These are phyloP conservation scores for Wolfiporia cocos DNA, from an alignment of 1,284 basidiomycete species.

Conservation along the genomic window DNA sequence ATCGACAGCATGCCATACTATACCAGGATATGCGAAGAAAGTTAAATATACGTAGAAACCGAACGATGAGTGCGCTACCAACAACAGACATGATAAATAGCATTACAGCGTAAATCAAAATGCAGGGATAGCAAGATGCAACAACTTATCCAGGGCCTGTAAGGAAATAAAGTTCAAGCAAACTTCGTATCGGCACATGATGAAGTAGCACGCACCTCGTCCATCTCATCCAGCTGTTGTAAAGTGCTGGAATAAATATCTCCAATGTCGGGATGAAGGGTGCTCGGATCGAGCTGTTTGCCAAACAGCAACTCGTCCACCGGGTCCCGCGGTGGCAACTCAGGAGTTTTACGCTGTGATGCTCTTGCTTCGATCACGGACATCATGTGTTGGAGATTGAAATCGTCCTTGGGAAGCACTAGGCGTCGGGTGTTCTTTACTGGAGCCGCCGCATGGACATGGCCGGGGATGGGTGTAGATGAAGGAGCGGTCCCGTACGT, in stretches of 20 bases:
- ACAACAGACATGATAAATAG: too few relatives aligned
- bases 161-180: not conserved
- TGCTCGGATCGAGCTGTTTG: constrained; percentile 48
- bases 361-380: constrained; percentile 73
- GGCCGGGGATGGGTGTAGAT: constrained; percentile 21
- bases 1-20: too few relatives aligned
- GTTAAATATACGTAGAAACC: too few relatives aligned
- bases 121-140: constrained; percentile 19
- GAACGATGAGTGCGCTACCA: too few relatives aligned
- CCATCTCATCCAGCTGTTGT: constrained; percentile 75
- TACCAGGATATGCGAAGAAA: too few relatives aligned
- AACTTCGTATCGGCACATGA: not conserved
- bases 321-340: constrained; percentile 42
- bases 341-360: constrained; percentile 28
- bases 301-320: constrained; percentile 76
- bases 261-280: constrained; percentile 66
- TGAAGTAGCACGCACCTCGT: constrained; percentile 46
- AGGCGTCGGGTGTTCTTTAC: constrained; percentile 22
- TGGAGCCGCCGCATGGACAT: constrained; percentile 25
- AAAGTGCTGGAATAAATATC: constrained; percentile 68
- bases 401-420: constrained; percentile 71
- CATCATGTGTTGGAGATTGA: constrained; percentile 79
- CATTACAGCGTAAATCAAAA: too few relatives aligned
- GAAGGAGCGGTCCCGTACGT: constrained; percentile 44
- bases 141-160: constrained; percentile 31